Evolutionary conservation across 208 protist species (phyloP).

Genomic region (Polymyxa betae): DNA sequence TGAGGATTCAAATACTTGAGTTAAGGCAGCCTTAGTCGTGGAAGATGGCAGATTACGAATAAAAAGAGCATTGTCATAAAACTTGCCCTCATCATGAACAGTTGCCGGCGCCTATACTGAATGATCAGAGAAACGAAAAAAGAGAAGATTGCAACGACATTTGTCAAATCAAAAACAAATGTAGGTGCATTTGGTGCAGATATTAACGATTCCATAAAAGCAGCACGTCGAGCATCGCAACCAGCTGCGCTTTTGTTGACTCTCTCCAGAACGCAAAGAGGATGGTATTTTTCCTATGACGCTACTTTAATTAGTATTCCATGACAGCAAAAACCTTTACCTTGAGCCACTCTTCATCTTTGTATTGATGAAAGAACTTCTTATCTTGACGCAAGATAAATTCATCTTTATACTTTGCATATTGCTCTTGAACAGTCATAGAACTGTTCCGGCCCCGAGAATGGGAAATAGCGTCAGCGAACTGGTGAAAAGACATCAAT

Average conservation of each 20-base stretch:
- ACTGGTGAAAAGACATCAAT: slow-evolving; percentile 2
- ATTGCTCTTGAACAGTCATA: background rate
- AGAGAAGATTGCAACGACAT: no score
- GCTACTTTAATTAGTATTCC: background rate
- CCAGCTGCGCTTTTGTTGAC: background rate
- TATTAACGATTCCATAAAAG: background rate
- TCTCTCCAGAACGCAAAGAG: background rate
- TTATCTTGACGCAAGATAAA: slow-evolving; percentile 40
- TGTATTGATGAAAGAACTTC: slow-evolving; percentile 54
- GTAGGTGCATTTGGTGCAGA: background rate
- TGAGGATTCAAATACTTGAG: background rate
- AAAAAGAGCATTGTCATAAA: slow-evolving; percentile 40
- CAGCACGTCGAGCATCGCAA: background rate
- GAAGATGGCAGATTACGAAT: slow-evolving; percentile 13
- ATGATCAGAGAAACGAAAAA: no score
- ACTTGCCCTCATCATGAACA: background rate
- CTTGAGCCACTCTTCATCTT: slow-evolving; percentile 47
- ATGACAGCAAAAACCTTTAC: background rate
- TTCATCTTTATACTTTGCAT: slow-evolving; percentile 39
- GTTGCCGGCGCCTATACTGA: no score
- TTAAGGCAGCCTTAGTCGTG: background rate
- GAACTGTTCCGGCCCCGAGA: background rate
- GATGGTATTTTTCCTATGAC: slow-evolving; percentile 20
- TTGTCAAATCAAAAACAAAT: background rate
- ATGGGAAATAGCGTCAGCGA: background rate